Percentiles rank a stretch among this genome's conserved stretches.
phyloP scores from a whole-genome alignment of 2,329 filamentous ascomycete genomes.

The Clonostachys rosea region DNA sequence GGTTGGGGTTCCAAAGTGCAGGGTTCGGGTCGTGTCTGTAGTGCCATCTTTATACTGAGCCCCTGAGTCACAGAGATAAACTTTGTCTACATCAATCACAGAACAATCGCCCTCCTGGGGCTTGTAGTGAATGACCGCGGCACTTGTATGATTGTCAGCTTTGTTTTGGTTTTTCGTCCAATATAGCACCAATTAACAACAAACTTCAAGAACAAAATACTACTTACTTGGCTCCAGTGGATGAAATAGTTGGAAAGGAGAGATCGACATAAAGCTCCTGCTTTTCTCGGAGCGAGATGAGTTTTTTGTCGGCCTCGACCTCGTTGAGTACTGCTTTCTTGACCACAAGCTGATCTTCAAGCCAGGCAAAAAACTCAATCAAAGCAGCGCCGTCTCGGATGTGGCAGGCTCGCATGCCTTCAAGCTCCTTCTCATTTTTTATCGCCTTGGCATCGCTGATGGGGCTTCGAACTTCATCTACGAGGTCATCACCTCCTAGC shows the following conservation, averaged over 20 bases:
- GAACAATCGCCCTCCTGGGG: constrained; percentile 81
- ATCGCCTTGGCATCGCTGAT: constrained; percentile 88
- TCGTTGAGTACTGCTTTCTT: constrained; percentile 77
- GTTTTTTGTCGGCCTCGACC: constrained; percentile 85
- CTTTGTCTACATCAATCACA: constrained; percentile 73
- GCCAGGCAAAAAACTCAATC: constrained; percentile 92
- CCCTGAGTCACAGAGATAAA: constrained; percentile 96
- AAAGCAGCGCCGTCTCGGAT: constrained; percentile 89
- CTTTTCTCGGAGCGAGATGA: constrained; percentile 69
- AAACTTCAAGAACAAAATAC: no score
- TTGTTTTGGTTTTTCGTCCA: background rate
- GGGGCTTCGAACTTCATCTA: constrained; percentile 83
- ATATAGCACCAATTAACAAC: no score
- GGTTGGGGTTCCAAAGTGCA: constrained; percentile 85
- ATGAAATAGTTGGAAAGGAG: constrained; percentile 94
- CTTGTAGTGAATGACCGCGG: constrained; percentile 93
- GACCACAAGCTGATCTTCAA: constrained; percentile 79
- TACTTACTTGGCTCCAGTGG: constrained; percentile 71
- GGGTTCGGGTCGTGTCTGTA: constrained; percentile 88
- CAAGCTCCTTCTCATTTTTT: constrained; percentile 85
- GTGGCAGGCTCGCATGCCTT: constrained; percentile 92
- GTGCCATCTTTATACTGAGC: constrained; percentile 96
- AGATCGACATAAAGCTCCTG: constrained; percentile 78
- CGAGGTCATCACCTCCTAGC: constrained; percentile 77
- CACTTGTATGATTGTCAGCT: constrained; percentile 46